Percentiles rank a stretch among this genome's conserved stretches.
These are phyloP conservation scores for Suillus americanus DNA, from an alignment of 768 basidiomycete species.

Conservation along the genomic window DNA sequence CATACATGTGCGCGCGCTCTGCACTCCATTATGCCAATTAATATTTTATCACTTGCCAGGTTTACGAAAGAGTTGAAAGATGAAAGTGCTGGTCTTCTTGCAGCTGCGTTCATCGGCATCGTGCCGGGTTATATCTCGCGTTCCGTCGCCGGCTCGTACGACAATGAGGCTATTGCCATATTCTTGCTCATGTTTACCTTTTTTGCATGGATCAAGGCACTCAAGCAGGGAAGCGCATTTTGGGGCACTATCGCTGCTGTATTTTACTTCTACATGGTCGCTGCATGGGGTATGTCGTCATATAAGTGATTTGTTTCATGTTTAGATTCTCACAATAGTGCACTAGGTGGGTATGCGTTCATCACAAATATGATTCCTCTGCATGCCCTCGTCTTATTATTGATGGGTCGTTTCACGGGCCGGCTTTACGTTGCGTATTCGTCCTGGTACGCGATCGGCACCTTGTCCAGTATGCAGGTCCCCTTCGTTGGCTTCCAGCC, in stretches of 20 bases:
- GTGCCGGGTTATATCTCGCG: slow-evolving; percentile 98
- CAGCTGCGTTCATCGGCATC: slow-evolving; percentile 97
- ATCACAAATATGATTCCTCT: slow-evolving; percentile 99
- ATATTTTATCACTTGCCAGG: slow-evolving; percentile 41
- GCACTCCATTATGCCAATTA: background rate
- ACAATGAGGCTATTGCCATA: slow-evolving; percentile 99
- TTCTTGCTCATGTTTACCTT: slow-evolving; percentile 99
- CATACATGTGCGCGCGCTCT: slow-evolving; percentile 72
- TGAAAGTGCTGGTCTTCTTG: slow-evolving; percentile 92
- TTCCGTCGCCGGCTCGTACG: slow-evolving; percentile 98
- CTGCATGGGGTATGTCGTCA: slow-evolving; percentile 84
- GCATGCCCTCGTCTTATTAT: slow-evolving; percentile 88
- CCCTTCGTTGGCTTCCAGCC: slow-evolving; percentile 99
- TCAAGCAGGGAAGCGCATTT: slow-evolving; percentile 91
- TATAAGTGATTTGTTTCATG: background rate
- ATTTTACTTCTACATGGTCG: slow-evolving; percentile 99
- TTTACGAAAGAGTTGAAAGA: slow-evolving; percentile 97
- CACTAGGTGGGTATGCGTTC: slow-evolving; percentile 91
- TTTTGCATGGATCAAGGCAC: slow-evolving; percentile 93
- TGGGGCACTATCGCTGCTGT: slow-evolving; percentile 89
- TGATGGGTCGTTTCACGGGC: slow-evolving; percentile 94
- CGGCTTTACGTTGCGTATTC: slow-evolving; percentile 95
- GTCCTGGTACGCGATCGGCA: slow-evolving; percentile 97
- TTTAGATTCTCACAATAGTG: background rate
- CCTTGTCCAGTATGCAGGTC: slow-evolving; percentile 97